Percentiles rank a stretch among this genome's conserved stretches.
Evolutionary conservation across 1,284 basidiomycete species (phyloP).

Genomic region (Apiotrichum gamsii): DNA sequence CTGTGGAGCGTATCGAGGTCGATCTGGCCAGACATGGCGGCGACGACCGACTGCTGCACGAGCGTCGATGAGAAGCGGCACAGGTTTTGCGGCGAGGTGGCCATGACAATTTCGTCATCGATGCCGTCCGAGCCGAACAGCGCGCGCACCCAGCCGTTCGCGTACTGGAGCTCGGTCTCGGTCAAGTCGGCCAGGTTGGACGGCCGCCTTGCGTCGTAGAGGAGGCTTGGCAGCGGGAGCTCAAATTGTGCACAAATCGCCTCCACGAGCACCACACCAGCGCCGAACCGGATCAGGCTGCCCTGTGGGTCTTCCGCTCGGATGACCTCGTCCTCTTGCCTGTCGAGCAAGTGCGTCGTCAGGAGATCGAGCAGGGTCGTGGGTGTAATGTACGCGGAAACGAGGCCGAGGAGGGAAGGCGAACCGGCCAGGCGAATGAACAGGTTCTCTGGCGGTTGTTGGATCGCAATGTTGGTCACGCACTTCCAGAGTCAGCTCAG

Average conservation of each 20-base stretch:
- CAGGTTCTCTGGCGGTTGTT: slow-evolving; percentile 30
- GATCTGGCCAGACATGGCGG: slow-evolving; percentile 48
- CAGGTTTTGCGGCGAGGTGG: slow-evolving; percentile 48
- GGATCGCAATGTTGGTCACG: slow-evolving; percentile 18
- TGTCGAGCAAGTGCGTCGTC: slow-evolving; percentile 23
- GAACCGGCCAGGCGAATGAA: slow-evolving; percentile 28
- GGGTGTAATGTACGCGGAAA: slow-evolving; percentile 21
- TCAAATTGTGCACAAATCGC: slow-evolving; percentile 34
- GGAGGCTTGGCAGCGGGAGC: slow-evolving; percentile 24
- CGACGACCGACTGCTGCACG: slow-evolving; percentile 50
- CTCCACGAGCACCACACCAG: slow-evolving; percentile 41
- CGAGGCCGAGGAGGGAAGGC: slow-evolving; percentile 22
- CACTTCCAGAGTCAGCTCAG: slow-evolving; percentile 11
- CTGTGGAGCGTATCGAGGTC: slow-evolving; percentile 51
- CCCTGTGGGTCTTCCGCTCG: slow-evolving; percentile 43
- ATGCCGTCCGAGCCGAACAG: slow-evolving; percentile 48
- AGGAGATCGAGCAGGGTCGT: slow-evolving; percentile 20
- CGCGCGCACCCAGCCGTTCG: slow-evolving; percentile 46
- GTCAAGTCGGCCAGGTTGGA: slow-evolving; percentile 33
- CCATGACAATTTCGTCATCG: slow-evolving; percentile 45
- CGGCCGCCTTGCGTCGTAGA: slow-evolving; percentile 34
- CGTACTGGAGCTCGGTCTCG: slow-evolving; percentile 31
- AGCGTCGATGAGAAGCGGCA: slow-evolving; percentile 49
- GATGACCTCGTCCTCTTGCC: slow-evolving; percentile 21
- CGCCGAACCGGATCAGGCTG: slow-evolving; percentile 41